Evolutionary conservation across 768 basidiomycete species (phyloP), one percentile per base, ranked within the genome.

Genomic region (Pseudohyphozyma bogoriensis): DNA sequence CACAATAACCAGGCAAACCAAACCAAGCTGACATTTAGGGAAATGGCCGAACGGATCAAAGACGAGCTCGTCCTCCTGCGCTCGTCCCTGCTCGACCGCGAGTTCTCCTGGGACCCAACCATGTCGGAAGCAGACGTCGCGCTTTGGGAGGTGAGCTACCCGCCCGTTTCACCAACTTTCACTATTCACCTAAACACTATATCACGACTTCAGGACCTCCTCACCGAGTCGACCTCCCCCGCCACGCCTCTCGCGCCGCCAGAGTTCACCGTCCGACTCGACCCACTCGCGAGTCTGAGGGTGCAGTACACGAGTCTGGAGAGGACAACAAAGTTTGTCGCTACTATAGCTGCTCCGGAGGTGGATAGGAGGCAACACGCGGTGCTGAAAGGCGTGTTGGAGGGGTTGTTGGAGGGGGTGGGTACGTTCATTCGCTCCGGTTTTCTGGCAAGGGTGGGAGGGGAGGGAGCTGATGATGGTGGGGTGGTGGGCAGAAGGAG

Each of bases 11-110:
- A n/a, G n/a, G n/a, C n/a, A n/a, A n/a, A n/a, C n/a, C n/a, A n/a
- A n/a, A n/a, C n/a, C n/a, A n/a, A n/a, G n/a, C n/a, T n/a, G n/a
- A n/a, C n/a, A n/a, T n/a, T n/a, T n/a, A n/a, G n/a, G n/a, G n/a
- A n/a, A n/a, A n/a, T n/a, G n/a, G n/a, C n/a, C n/a, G n/a, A n/a
- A n/a, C n/a, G n/a, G n/a, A n/a, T n/a, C n/a, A n/a, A n/a, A 22
- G 59, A 64, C 29, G 63, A 64, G 52, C 49, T 64, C 10, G 5
- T 58, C 5, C 46, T 60, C 20, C 44, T 64, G 11, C n/a, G 47
- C 26, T 13, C 56, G 40, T 39, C 33, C n/a, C 29, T 60, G 20
- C 4, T 46, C 3, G 59, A 58, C 1, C 59, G 40, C 12, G 63
- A 64, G 39, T 20, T 60, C 2, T 6, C 4, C 2, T 58, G 56